A percentile compares a stretch with the other conserved stretches of the same genome.
phyloP scores from a whole-genome alignment of 108 stramenopile species.

The Bacterosira constricta region DNA sequence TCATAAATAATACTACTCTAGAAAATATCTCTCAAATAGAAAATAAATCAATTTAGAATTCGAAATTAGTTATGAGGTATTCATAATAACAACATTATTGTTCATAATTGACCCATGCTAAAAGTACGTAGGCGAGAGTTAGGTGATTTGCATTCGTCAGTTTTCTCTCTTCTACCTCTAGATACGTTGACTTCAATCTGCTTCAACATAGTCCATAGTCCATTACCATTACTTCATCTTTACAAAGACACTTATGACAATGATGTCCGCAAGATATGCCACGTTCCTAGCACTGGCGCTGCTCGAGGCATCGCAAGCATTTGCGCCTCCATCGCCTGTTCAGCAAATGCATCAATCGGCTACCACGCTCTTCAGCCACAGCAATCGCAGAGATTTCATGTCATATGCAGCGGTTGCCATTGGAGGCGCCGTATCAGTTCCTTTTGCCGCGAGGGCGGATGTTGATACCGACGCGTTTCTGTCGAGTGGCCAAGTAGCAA shows the following conservation, averaged over 20 bases:
- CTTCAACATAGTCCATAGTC: no score
- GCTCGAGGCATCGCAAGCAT: neutral
- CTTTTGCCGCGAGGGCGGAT: neutral
- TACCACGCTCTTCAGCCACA: neutral
- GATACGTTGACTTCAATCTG: no score
- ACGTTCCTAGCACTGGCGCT: neutral
- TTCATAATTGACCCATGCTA: no score
- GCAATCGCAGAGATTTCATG: neutral
- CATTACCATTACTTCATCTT: no score
- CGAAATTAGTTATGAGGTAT: no score
- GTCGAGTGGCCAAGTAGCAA: conserved; percentile 50
- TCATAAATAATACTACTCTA: no score
- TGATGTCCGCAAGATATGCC: neutral
- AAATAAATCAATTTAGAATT: no score
- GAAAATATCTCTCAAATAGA: no score
- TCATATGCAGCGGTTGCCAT: neutral
- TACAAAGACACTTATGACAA: neutral
- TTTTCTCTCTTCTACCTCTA: no score
- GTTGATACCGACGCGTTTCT: conserved; percentile 60
- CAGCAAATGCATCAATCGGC: neutral
- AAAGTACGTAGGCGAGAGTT: no score
- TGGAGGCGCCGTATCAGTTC: neutral
- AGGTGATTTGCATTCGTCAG: no score
- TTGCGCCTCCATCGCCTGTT: neutral
- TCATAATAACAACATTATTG: no score